Base-by-base conservation (phyloP, 2,329 filamentous ascomycete genomes). In the Rachicladosporium sp. region DNA sequence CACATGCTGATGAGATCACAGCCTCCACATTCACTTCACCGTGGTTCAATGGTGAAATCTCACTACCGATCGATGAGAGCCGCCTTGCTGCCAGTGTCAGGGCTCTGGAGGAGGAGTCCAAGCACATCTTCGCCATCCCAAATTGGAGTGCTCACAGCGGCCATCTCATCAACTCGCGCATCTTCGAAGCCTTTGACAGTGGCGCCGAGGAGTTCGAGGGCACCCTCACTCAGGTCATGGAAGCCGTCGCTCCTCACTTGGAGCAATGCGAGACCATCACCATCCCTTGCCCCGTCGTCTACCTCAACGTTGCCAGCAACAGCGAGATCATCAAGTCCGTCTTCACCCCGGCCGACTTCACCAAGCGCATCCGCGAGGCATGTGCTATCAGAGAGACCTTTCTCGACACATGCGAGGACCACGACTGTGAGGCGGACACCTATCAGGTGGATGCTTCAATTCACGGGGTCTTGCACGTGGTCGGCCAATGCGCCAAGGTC, bases 51-150 rank as follows among this genome's bases (percentile, higher is more conserved):
- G 15, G 15, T 19, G 15, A 19, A 19, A 5, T 19, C 15, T 19
- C 15, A 29, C 45, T 41, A 11, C 37, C 38, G 12, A 45, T 35
- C 23, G 23, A 37, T 15, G 38, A 33, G 15, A 39, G 32, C 21
- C 41, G 43, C 19, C 41, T 46, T 32, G 37, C 29, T 37, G 39
- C 36, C 43, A 44, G 12, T 21, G 35, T 13, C 36, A 43, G 32
- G 36, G 32, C 23, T 35, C 33, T 29, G 39, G 30, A 1, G 31
- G 21, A 19, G 36, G 40, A 30, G 12, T 37, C 29, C 43, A 44
- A 31, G 21, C 46, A 42, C 41, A 36, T 40, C 19, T 43, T 23
- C 38, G 15, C 3, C 5, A 35, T 36, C 33, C 15, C 35, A n/a
- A 10, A 19, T 15, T 15, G 19, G 33, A 35, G 19, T 11, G 33